These are phyloP conservation scores for Collybia nuda DNA, from an alignment of 768 basidiomycete genomes.

Conservation along the genomic window DNA sequence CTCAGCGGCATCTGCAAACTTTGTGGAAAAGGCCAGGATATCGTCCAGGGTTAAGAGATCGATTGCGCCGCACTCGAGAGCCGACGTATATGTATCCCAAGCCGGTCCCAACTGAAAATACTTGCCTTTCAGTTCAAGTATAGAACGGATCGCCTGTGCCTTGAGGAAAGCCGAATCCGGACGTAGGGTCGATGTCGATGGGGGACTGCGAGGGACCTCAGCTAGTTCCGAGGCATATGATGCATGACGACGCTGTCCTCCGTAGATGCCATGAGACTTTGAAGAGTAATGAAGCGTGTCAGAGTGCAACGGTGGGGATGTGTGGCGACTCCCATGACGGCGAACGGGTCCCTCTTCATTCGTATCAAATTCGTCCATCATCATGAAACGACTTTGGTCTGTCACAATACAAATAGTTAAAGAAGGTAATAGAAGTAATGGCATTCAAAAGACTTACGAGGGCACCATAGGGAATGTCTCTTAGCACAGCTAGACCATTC, in stretches of 20 bases:
- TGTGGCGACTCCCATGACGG: conserved; percentile 5
- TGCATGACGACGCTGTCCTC: conserved; percentile 23
- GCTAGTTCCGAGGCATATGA: conserved; percentile 15
- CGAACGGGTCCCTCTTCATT: conserved; percentile 7
- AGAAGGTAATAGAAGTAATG: background rate
- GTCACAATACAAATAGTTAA: conserved; percentile 1
- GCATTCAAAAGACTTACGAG: conserved; percentile 23
- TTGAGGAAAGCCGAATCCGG: background rate
- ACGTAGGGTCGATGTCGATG: background rate
- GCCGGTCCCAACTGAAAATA: conserved; percentile 35
- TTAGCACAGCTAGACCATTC: conserved; percentile 45
- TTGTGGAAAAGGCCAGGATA: conserved; percentile 18
- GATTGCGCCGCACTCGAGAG: conserved; percentile 9
- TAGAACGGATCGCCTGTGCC: conserved; percentile 7
- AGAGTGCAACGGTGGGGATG: background rate
- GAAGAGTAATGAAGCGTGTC: background rate
- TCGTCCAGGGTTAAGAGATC: background rate
- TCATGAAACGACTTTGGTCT: conserved; percentile 34
- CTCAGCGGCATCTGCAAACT: conserved; percentile 24
- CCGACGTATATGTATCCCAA: conserved; percentile 37
- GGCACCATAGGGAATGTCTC: conserved; percentile 48
- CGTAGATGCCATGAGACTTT: background rate
- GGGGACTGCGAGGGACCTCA: background rate
- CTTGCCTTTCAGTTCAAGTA: background rate
- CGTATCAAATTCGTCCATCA: conserved; percentile 32